Conservation (phyloP, 331 rosid genomes). For the Acacia concinna region DNA sequence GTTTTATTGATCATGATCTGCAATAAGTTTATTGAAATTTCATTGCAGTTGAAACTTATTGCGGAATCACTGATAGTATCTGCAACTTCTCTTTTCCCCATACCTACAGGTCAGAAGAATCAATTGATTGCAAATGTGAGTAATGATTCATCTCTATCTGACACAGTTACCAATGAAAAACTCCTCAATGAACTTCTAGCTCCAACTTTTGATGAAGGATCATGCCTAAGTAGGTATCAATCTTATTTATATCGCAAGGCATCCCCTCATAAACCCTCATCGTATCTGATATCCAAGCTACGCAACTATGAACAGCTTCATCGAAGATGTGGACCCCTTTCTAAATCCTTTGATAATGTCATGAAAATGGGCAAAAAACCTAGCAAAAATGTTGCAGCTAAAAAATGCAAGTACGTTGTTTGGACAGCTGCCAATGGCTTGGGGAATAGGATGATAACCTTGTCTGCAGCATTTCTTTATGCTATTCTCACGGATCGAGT, state of each 20-base stretch:
- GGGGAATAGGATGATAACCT: conserved; percentile 64
- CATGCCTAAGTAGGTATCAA: conserved; percentile 60
- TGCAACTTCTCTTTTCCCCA: not conserved
- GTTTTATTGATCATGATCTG: not conserved
- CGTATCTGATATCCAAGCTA: conserved; percentile 51
- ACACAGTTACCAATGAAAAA: conserved; percentile 29
- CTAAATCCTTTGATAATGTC: conserved; percentile 34
- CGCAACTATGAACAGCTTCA: conserved; percentile 57
- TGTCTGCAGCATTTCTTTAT: conserved; percentile 58
- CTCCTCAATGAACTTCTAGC: conserved; percentile 53
- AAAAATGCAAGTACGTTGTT: conserved; percentile 56
- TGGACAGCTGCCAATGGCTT: conserved; percentile 59
- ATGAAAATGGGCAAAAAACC: conserved; percentile 13
- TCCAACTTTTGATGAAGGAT: conserved; percentile 48
- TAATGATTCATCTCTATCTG: conserved; percentile 31
- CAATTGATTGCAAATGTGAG: conserved; percentile 20
- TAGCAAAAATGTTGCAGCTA: not conserved
- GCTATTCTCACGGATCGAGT: conserved; percentile 63
- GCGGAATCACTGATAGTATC: not conserved
- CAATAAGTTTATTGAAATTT: not conserved
- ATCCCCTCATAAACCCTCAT: conserved; percentile 54
- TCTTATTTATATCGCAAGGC: conserved; percentile 42
- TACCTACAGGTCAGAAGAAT: conserved; percentile 8
- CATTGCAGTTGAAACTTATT: not conserved
- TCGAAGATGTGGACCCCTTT: conserved; percentile 56